These are phyloP conservation scores for Sclerotinia spermophila DNA, from an alignment of 2,329 filamentous ascomycete species.

Conservation along the genomic window DNA sequence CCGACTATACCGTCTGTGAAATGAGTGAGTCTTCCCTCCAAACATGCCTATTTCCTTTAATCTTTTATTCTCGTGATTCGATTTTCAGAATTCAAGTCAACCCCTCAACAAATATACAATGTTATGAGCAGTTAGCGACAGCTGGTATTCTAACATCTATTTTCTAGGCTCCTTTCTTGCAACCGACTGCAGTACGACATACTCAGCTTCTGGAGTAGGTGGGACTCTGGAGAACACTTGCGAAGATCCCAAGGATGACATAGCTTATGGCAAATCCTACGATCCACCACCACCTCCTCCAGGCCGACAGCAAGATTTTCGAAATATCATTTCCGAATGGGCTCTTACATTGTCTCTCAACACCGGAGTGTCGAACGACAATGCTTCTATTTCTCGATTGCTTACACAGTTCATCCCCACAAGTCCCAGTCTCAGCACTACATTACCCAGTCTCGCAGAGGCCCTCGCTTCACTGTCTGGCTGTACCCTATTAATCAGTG, in stretches of 20 bases:
- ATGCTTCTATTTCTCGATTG: slow-evolving; percentile 57
- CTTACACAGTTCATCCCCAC: slow-evolving; percentile 52
- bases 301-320: slow-evolving; percentile 48
- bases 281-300: slow-evolving; percentile 35
- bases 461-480: slow-evolving; percentile 67
- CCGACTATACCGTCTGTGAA: slow-evolving; percentile 64
- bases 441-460: slow-evolving; percentile 67
- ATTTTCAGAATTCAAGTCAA: no score
- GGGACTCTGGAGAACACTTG: slow-evolving; percentile 60
- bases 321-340: slow-evolving; percentile 53
- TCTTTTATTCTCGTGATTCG: not conserved
- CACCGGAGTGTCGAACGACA: slow-evolving; percentile 51
- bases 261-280: slow-evolving; percentile 52
- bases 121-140: not conserved
- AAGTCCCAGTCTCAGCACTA: slow-evolving; percentile 28
- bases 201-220: slow-evolving; percentile 55
- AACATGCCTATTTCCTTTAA: no score
- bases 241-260: slow-evolving; percentile 49
- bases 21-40: slow-evolving; percentile 38
- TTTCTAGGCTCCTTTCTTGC: slow-evolving; percentile 54
- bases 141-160: not conserved
- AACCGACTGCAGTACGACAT: slow-evolving; percentile 62
- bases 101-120: not conserved
- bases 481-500: slow-evolving; percentile 60
- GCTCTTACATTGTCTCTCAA: slow-evolving; percentile 52